Evolutionary conservation across 2,329 filamentous ascomycete genomes (phyloP), one percentile per base, ranked within the genome.

Genomic region (Aspergillus pseudoterreus): DNA sequence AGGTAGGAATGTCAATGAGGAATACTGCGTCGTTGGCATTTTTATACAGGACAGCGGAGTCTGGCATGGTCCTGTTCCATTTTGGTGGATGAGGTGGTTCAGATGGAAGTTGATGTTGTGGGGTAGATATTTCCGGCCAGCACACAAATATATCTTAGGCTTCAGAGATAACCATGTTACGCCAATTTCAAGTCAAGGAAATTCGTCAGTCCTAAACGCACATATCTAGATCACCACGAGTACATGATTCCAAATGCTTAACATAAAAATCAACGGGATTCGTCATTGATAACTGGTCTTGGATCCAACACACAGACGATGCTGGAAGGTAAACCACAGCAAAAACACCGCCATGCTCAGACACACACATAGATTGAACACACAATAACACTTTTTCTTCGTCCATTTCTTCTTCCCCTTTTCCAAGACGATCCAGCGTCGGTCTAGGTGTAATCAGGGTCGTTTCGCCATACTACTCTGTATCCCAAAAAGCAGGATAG

Each of bases 1-100:
- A 85, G 4, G 63, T 64, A 2, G 83, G 82, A 9, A 84, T 78
- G 59, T 86, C 83, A 27, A 86, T 59, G 17, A 86, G 65, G 14
- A 76, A 76, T 30, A 79, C 60, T 4, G 74, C 75, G 6, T 65
- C 52, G 4, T 70, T 60, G 1, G 60, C 46, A 53, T 78, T 81
- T 52, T 78, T 73, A 63, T 79, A 83, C 41, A 85, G 68, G 36
- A 84, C 76, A 12, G 70, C 57, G 15, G 66, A 61, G 11, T 49
- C 32, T 35, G 52, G 24, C 42, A 44, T 45, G 33, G 53, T 59
- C 39, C 10, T 43, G 22, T 15, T 15, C 32, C 43, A 44, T 47
- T 24, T 39, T 19, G n/a, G 12, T 35, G 2, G 21, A 15, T 47
- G 27, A 5, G 3, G 27, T 15, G 32, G 35, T 46, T 19, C 2